Conservation (phyloP, 495 filamentous ascomycete species). For the Aspergillus diversus region DNA sequence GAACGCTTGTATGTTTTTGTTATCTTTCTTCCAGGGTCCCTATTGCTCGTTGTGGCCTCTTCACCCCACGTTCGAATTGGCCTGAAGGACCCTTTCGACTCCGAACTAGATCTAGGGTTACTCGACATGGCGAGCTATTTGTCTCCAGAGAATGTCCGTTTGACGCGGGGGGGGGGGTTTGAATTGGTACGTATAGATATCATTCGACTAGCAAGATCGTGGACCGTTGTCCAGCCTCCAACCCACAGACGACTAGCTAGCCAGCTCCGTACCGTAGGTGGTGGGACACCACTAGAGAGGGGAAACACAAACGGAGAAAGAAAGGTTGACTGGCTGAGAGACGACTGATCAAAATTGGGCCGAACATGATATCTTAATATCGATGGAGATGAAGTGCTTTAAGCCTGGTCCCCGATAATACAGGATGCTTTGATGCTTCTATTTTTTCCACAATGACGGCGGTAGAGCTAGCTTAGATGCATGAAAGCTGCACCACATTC, state of each 20-base stretch:
- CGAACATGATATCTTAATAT: conserved; percentile 25
- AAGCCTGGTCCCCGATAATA: conserved; percentile 17
- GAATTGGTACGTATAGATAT: neutral
- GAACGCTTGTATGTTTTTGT: conserved; percentile 17
- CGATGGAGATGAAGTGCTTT: conserved; percentile 18
- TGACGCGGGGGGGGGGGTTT: neutral
- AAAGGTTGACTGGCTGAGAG: neutral
- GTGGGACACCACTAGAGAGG: conserved; percentile 1
- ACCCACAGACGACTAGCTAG: neutral
- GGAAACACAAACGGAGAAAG: conserved; percentile 8
- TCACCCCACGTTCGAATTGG: neutral
- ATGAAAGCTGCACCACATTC: conserved; percentile 20
- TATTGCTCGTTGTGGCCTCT: neutral
- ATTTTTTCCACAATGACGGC: conserved; percentile 26
- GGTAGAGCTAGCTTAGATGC: conserved; percentile 12
- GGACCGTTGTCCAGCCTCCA: neutral
- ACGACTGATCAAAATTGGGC: conserved; percentile 9
- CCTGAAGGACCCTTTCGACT: neutral
- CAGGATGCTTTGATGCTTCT: conserved; percentile 25
- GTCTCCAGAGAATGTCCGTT: neutral
- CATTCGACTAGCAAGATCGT: conserved; percentile 3
- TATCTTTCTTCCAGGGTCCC: conserved; percentile 4
- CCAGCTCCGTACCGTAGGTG: neutral
- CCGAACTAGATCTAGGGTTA: neutral
- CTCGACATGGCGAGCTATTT: conserved; percentile 5